Percentiles rank a stretch among this genome's conserved stretches.
These are phyloP conservation scores for Golubevia sp. DNA, from an alignment of 1,284 basidiomycete genomes.

Conservation along the genomic window DNA sequence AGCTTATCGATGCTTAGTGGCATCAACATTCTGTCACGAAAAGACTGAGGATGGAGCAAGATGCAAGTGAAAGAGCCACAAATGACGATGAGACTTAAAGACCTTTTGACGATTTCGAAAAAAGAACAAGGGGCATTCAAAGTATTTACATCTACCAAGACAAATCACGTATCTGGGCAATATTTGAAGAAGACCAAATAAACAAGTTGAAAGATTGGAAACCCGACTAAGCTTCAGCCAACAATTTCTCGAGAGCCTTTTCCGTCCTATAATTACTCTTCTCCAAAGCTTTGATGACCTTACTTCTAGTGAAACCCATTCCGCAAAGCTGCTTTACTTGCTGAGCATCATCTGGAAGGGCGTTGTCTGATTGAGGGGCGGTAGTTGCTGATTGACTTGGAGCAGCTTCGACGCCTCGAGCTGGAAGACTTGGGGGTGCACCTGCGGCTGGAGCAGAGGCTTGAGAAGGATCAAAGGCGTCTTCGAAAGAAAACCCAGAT, in stretches of 20 bases:
- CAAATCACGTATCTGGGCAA: too few species aligned
- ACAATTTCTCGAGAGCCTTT: conserved; percentile 47
- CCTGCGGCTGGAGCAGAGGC: not conserved
- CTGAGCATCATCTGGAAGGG: conserved; percentile 44
- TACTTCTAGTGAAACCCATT: conserved; percentile 52
- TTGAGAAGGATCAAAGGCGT: conserved; percentile 32
- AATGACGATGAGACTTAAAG: too few species aligned
- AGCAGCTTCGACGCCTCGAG: not conserved
- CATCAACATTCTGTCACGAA: too few species aligned
- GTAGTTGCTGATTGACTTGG: not conserved
- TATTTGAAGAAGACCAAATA: too few species aligned
- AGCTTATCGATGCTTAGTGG: too few species aligned
- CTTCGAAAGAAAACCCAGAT: conserved; percentile 46
- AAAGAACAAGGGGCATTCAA: too few species aligned
- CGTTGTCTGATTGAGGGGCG: conserved; percentile 13
- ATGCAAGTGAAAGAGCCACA: too few species aligned
- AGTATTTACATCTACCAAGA: too few species aligned
- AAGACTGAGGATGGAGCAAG: too few species aligned
- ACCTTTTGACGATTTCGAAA: too few species aligned
- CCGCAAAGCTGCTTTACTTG: conserved; percentile 53
- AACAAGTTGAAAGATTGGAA: too few species aligned
- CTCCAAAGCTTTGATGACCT: conserved; percentile 54
- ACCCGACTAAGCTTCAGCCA: conserved; percentile 22
- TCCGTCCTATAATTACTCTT: conserved; percentile 50
- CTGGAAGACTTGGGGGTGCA: not conserved